Percentiles rank a stretch among this genome's conserved stretches.
Evolutionary conservation across 2,329 filamentous ascomycete genomes (phyloP).

Genomic region (Chaetomium globosum): DNA sequence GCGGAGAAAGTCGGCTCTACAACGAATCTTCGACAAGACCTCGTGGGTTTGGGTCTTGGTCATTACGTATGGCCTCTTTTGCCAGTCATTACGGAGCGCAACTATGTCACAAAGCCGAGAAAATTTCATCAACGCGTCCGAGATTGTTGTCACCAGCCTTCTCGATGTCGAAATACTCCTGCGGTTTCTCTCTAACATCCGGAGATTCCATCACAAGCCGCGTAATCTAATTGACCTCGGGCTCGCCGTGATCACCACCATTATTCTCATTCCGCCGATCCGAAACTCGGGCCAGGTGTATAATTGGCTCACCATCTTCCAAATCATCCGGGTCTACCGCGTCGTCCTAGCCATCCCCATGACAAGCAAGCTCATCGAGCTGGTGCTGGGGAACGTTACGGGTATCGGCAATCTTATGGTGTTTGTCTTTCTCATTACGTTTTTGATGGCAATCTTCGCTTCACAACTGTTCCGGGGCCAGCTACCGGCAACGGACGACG

Average conservation of each 20-base stretch:
- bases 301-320: constrained; percentile 87
- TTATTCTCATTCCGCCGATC: constrained; percentile 85
- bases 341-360: constrained; percentile 87
- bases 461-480: constrained; percentile 90
- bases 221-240: constrained; percentile 79
- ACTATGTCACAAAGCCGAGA: constrained; percentile 66
- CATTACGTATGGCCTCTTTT: constrained; percentile 78
- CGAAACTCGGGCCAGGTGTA: constrained; percentile 72
- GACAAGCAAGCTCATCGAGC: constrained; percentile 80
- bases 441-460: constrained; percentile 89
- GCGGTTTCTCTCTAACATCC: constrained; percentile 77
- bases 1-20: constrained; percentile 56
- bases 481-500: constrained; percentile 64
- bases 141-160: constrained; percentile 74
- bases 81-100: constrained; percentile 76
- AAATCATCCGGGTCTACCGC: constrained; percentile 88
- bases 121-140: constrained; percentile 69
- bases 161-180: constrained; percentile 81
- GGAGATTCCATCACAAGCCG: constrained; percentile 72
- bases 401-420: constrained; percentile 94
- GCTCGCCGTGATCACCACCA: constrained; percentile 76
- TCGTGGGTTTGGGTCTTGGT: constrained; percentile 76
- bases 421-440: constrained; percentile 95
- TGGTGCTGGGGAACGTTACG: constrained; percentile 86
- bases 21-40: constrained; percentile 73